A percentile compares a stretch with the other conserved stretches of the same genome.
These are phyloP conservation scores for Podospora pseudoanserina DNA, from an alignment of 495 filamentous ascomycete genomes.

Conservation along the genomic window DNA sequence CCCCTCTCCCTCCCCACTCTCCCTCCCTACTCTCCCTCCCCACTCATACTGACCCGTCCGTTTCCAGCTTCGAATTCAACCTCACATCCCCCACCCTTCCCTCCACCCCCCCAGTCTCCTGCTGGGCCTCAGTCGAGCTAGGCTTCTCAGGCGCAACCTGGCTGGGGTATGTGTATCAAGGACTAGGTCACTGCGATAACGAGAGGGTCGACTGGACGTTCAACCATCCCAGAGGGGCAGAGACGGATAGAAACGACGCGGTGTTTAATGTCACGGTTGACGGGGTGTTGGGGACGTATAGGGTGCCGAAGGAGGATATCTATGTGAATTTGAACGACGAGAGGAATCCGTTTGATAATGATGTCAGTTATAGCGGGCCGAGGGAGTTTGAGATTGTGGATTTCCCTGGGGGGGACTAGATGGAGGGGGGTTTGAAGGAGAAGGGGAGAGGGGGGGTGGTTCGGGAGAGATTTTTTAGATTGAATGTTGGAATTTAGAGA, in stretches of 20 bases:
- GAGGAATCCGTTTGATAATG: slow-evolving; percentile 1
- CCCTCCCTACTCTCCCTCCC: background rate
- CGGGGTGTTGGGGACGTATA: slow-evolving; percentile 17
- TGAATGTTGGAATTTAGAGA: no score
- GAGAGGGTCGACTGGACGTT: slow-evolving; percentile 13
- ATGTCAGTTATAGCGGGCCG: slow-evolving; percentile 3
- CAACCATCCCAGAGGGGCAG: slow-evolving; percentile 1
- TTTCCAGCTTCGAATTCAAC: slow-evolving; percentile 9
- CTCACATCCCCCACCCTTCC: slow-evolving; percentile 7
- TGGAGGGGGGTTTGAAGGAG: background rate
- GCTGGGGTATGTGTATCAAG: slow-evolving; percentile 7
- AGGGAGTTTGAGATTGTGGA: slow-evolving; percentile 4
- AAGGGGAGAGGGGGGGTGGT: no score
- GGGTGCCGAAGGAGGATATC: slow-evolving; percentile 1
- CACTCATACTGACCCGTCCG: background rate
- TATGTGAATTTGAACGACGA: background rate
- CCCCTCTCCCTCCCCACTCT: background rate
- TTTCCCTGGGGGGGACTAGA: background rate
- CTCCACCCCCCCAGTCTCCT: background rate
- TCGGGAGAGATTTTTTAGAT: no score
- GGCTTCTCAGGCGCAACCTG: slow-evolving; percentile 16
- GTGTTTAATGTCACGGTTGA: slow-evolving; percentile 14
- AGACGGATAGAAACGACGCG: slow-evolving; percentile 4
- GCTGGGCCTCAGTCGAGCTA: slow-evolving; percentile 8
- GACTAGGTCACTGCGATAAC: slow-evolving; percentile 10